Evolutionary conservation across 2,329 filamentous ascomycete genomes (phyloP), one percentile per base, ranked within the genome.

Genomic region (Verruconis gallopava): DNA sequence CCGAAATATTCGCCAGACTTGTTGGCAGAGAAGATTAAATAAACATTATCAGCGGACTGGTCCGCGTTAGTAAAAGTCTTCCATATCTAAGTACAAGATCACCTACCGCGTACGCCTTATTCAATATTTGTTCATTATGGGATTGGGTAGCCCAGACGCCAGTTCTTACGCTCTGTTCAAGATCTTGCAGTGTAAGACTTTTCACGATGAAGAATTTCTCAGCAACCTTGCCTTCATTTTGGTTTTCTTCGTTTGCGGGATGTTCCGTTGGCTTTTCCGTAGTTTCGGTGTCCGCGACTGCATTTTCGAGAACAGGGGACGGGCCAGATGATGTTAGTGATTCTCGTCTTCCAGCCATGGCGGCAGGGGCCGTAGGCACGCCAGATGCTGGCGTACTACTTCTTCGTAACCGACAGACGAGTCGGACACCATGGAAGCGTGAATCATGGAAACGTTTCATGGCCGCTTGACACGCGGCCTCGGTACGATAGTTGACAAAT

Each of bases 1-100:
- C 89, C 89, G 62, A 91, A 95, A 56, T 95, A 96, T 60, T 95
- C 89, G 11, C 89, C 89, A 0, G 89, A 95, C 55, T 95, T 95
- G 61, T 96, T 96, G 11, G 89, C 89, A 1, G 89, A 96, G 59
- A 96, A 96, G 12, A 96, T 76, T 21, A 96, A 68, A 54, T 88
- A 95, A 1, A 96, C 88, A 53, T 81, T 84, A 41, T 93, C 84
- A 12, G 79, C 75, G 6, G 69, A 67, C 86, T 93, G 47, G 38
- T 12, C 19, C 21, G 5, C 32, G 5, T 40, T 32, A 47, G 60
- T 44, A 56, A 51, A 25, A 13, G 36, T 13, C 4, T 12, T 21
- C 30, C 12, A 48, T 38, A 48, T 45, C 35, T 17, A 20, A 5
- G 20, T 19, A 4, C 4, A 20, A 37, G 6, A 13, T 3, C 5